These are phyloP conservation scores for Athelia psychrophila DNA, from an alignment of 1,284 basidiomycete species.

Conservation along the genomic window DNA sequence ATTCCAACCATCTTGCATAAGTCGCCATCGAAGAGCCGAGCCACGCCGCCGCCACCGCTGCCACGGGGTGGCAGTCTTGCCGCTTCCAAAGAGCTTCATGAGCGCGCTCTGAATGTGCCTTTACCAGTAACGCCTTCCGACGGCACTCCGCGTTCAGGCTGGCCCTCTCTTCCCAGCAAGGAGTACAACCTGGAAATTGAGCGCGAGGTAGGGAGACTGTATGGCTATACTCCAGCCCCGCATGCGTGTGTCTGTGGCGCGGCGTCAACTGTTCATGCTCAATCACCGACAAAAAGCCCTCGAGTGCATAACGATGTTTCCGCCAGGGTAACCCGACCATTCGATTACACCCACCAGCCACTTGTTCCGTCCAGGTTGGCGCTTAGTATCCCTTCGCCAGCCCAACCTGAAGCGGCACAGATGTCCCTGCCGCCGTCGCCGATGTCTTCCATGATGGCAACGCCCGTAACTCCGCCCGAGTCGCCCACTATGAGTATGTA, in stretches of 20 bases:
- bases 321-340: neutral
- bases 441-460: neutral
- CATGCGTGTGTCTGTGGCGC: neutral
- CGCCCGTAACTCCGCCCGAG: neutral
- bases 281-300: neutral
- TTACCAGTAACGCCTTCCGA: neutral
- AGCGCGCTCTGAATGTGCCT: neutral
- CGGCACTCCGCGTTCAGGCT: neutral
- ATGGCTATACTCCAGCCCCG: neutral
- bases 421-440: neutral
- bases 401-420: neutral
- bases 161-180: neutral
- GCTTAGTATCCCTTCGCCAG: neutral
- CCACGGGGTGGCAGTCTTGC: neutral
- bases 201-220: neutral
- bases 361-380: neutral
- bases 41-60: neutral
- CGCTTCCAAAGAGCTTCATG: neutral
- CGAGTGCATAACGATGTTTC: neutral
- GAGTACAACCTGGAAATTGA: neutral
- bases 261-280: neutral
- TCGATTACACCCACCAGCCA: neutral
- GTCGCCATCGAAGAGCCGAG: neutral
- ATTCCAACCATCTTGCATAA: neutral
- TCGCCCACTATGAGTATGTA: too few species aligned